Evolutionary conservation across 345 rosid genomes (phyloP), one percentile per base, ranked within the genome.

Genomic region (Populus euphratica): DNA sequence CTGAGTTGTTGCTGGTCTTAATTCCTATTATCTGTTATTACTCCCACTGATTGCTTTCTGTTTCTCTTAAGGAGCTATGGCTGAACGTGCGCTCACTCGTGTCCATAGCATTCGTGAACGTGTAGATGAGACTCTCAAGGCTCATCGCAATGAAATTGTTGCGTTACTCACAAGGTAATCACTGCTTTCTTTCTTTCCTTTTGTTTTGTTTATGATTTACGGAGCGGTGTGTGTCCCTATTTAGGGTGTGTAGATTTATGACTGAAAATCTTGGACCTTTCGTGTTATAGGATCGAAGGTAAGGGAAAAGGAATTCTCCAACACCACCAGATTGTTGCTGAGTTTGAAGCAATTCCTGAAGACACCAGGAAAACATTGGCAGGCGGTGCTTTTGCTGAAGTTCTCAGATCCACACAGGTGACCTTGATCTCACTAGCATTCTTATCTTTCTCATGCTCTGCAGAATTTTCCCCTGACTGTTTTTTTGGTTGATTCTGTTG

Each of bases 251-350:
- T 38, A 36, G 12, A 16, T 44, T 9, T 25, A n/a, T 41, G 16
- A 62, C 21, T 38, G 25, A 20, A 8, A 59, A 18, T 70, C 17
- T 63, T 11, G 76, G 38, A 50, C 39, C 39, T 49, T 75, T 17
- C 77, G 49, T 23, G 6, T 59, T 83, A 68, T 63, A 94, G 98
- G 80, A 70, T 94, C 74, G 96, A 94, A 76, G 83, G 80, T 20
- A 90, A 90, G 71, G 98, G 98, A 4, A 88, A 87, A 71, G 97
- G 97, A 41, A 91, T 94, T 79, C 81, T 91, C 50, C 96, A 94
- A 78, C 84, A 86, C 73, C 91, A 92, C 75, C 94, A 90, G 69
- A 79, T 94, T 75, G 77, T 92, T 67, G 90, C 91, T 47, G 96
- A 93, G 74, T 93, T 91, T 36, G 97, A 93, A 72, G 91, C 93